Conservation (phyloP, 371 early-diverging fungal genomes). For the Mortierella sp. region DNA sequence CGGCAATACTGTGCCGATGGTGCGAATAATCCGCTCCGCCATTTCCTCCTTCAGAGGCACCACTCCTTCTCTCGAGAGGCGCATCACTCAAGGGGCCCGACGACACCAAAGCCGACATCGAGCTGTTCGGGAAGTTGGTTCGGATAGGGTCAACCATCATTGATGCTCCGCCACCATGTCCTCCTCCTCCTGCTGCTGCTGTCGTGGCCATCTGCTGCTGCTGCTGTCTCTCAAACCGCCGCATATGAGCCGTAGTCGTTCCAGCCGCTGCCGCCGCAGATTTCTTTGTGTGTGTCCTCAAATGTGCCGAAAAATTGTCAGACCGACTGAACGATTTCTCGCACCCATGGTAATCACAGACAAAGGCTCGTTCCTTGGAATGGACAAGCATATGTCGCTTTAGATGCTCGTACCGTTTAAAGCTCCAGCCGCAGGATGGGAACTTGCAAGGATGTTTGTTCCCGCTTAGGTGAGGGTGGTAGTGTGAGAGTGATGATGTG, state of each 20-base stretch:
- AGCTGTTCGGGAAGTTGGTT: conserved; percentile 25
- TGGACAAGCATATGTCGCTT: conserved; percentile 82
- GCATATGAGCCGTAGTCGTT: conserved; percentile 18
- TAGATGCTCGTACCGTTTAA: conserved; percentile 87
- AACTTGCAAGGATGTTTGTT: conserved; percentile 67
- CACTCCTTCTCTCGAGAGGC: conserved; percentile 1
- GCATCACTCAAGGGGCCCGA: conserved; percentile 19
- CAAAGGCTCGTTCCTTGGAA: conserved; percentile 72
- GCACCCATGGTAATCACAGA: conserved; percentile 77
- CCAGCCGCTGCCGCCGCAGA: conserved; percentile 16
- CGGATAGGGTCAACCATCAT: conserved; percentile 34
- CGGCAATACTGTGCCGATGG: conserved; percentile 50
- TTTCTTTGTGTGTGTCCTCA: conserved; percentile 66
- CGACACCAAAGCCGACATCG: neutral
- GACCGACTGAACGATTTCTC: conserved; percentile 83
- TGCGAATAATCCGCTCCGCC: conserved; percentile 19
- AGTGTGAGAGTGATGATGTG: conserved; percentile 25
- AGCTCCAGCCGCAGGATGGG: conserved; percentile 68
- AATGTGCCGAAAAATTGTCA: conserved; percentile 80
- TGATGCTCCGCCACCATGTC: neutral
- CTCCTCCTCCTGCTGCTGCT: neutral
- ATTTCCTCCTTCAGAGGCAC: neutral
- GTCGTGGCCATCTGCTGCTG: neutral
- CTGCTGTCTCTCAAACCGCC: conserved; percentile 31
- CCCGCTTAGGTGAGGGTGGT: conserved; percentile 16